Evolutionary conservation across 108 stramenopile genomes (phyloP).

Genomic region (Epipyxis sp.): DNA sequence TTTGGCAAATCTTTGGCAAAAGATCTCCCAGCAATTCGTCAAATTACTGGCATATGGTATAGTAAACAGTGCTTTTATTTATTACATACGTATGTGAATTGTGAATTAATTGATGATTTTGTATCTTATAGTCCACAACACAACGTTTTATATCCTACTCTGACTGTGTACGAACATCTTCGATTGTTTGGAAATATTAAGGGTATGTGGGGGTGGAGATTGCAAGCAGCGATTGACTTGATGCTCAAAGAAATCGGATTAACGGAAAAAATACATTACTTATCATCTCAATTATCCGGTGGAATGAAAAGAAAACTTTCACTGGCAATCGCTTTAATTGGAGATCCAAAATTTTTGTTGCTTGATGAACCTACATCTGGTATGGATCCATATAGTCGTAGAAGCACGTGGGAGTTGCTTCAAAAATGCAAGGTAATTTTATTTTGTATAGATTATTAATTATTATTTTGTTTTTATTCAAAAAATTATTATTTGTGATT

Average conservation of each 20-base stretch:
- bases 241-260: conserved; percentile 51
- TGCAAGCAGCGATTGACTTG: neutral
- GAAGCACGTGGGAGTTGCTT: conserved; percentile 81
- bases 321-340: conserved; percentile 4
- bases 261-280: conserved; percentile 47
- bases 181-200: conserved; percentile 69
- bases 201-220: neutral
- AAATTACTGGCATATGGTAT: conserved; percentile 48
- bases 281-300: conserved; percentile 54
- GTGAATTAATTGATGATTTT: neutral
- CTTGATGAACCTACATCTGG: conserved; percentile 43
- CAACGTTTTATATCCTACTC: conserved; percentile 75
- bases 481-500: no score
- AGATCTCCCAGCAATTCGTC: conserved; percentile 25
- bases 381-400: conserved; percentile 38
- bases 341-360: conserved; percentile 7
- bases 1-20: conserved; percentile 41
- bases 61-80: neutral
- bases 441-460: no score
- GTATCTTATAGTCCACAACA: conserved; percentile 68
- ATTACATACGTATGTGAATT: neutral
- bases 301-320: conserved; percentile 31
- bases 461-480: no score
- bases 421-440: conserved; percentile 63
- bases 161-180: conserved; percentile 84